Base-by-base conservation (phyloP, 176 grass and related monocot genomes). In the sorghum (Sorghum bicolor) region DNA sequence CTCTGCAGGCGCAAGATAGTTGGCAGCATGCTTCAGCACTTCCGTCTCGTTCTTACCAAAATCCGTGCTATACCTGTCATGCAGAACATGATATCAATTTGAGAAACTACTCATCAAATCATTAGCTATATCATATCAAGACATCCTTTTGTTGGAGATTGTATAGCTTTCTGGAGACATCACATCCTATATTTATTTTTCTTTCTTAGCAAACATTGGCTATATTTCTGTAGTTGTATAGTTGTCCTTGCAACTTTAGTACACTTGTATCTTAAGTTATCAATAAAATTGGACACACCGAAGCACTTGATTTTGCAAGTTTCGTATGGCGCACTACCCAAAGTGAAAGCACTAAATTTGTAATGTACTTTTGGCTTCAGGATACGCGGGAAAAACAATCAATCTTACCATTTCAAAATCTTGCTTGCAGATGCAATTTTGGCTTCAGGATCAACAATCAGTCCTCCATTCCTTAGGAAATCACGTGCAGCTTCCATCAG, bases 1-100 rank as follows among this genome's bases (percentile, higher is more conserved):
- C 19, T 89, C 85, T 62, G 43, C 77, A n/a, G 90, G 88, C 44
- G 90, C 92, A 12, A 95, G 84, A 86, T 98, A 98, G 70, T 98
- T 98, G 25, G 91, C 91, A 11, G 92, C 92, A 76, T 98, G 95
- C 82, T 98, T 98, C 74, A 98, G 67, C 44, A 98, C 86, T 76
- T 95, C 95, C 2, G 44, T 82, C 85, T 98, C 95, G 43, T 88
- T 93, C 76, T 95, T 98, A 29, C 95, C 95, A 77, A 98, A 98
- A 80, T 98, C 95, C 31, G 75, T 36, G 74, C 80, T 95, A 30
- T 98, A 98, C 95, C 95, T 98, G 74, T 52, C 22, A 67, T 72
- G 65, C 13, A 53, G 32, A 71, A 45, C 29, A 68, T 20, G 20
- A 37, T 52, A 37, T 63, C 62, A 14, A 45, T 79, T 10, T 65